phyloP scores from a whole-genome alignment of 208 protist genomes.

The Leishmania tarentolae region DNA sequence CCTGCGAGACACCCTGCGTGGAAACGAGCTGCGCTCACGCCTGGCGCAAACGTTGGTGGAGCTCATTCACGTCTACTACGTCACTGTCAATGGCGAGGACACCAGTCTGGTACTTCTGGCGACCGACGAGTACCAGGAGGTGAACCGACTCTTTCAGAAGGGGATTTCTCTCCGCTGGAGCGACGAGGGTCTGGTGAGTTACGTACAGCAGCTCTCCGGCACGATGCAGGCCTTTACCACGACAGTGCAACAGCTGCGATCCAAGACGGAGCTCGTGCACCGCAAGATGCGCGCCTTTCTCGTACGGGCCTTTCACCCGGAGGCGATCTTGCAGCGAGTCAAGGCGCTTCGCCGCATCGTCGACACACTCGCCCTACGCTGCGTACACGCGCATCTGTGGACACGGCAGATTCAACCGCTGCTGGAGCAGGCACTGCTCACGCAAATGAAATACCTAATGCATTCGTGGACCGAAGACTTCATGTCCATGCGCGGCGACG shows the following conservation, averaged over 20 bases:
- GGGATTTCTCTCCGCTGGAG: slow-evolving; percentile 74
- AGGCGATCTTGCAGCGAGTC: slow-evolving; percentile 63
- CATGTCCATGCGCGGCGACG: slow-evolving; percentile 73
- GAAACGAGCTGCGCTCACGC: slow-evolving; percentile 69
- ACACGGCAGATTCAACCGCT: slow-evolving; percentile 66
- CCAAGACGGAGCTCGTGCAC: slow-evolving; percentile 56
- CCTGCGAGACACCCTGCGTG: slow-evolving; percentile 47
- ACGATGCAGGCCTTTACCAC: slow-evolving; percentile 60
- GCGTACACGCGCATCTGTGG: slow-evolving; percentile 70
- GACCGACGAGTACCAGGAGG: slow-evolving; percentile 73
- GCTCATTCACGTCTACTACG: slow-evolving; percentile 74
- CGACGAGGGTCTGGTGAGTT: slow-evolving; percentile 52
- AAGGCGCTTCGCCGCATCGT: slow-evolving; percentile 62
- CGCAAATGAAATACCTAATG: slow-evolving; percentile 73
- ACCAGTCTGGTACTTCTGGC: slow-evolving; percentile 74
- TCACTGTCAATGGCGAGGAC: slow-evolving; percentile 72
- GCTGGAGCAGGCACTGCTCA: slow-evolving; percentile 67
- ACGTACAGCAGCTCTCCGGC: slow-evolving; percentile 61
- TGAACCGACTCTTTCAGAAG: slow-evolving; percentile 60
- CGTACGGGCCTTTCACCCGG: slow-evolving; percentile 48
- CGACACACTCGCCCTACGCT: slow-evolving; percentile 52
- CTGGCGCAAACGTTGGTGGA: slow-evolving; percentile 71
- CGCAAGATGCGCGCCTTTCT: slow-evolving; percentile 54
- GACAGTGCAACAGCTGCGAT: slow-evolving; percentile 63
- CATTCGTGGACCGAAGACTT: slow-evolving; percentile 86